Evolutionary conservation across 1,139 yeast species (phyloP), one percentile per base, ranked within the genome.

Genomic region (Yamadazyma blattariae): DNA sequence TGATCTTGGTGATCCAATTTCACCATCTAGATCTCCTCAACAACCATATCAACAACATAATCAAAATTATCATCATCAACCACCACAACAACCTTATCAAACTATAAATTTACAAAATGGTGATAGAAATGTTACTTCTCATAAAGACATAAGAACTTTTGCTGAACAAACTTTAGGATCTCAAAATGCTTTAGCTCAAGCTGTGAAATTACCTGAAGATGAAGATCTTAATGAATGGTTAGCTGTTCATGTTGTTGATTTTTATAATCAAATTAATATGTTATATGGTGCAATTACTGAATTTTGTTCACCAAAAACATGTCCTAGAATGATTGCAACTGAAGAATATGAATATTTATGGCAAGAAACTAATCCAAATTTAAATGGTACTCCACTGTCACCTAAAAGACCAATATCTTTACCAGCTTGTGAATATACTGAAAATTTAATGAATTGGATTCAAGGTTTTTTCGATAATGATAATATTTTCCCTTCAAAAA

Each of bases 271-370:
- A 59, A 83, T 90, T 51, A 92, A 92, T 60, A 92, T 92, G 98
- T 69, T 92, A 7, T 92, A 92, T 53, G 97, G 97, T 10, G 82
- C 97, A 5, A 85, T 94, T 42, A 90, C 98, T 1, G 96, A 89
- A 61, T 90, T 92, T 53, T 92, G 99, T 58, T 87, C 97, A 0
- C 97, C 97, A 1, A 61, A 67, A 14, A 77, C 95, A 2, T 92
- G 98, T 57, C 97, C 98, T 3, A 67, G 94, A 41, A 92, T 92
- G 99, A 88, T 85, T 38, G 98, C 98, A 11, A 90, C 97, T 0
- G 95, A 84, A 41, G 97, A 89, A 62, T 92, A 89, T 56, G 98
- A 92, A 60, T 92, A 92, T 54, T 74, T 92, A 42, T 92, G 98
- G 98, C 96, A 89, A 56, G 95, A 87, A 51, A 62, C 77, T 28